Conservation (phyloP, 805 yeast species). For the Candida ficus region DNA sequence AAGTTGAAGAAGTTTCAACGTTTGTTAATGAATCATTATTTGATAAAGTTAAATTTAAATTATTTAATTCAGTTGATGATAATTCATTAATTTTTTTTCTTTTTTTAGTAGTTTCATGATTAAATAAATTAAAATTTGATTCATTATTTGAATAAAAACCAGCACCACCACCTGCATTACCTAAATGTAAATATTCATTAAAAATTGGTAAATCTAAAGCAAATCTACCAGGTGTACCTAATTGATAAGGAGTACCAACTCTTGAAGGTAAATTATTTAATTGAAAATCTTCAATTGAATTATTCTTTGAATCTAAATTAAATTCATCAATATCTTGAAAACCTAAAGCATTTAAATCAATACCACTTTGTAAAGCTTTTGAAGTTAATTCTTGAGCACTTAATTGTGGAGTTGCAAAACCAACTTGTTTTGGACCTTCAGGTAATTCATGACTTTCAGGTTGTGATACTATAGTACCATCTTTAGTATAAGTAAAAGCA, state of each 20-base stretch:
- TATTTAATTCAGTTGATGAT: neutral
- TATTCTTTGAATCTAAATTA: conserved; percentile 14
- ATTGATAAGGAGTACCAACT: conserved; percentile 14
- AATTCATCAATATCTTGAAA: conserved; percentile 24
- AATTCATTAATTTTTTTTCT: neutral
- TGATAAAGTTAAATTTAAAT: neutral
- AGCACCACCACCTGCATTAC: conserved; percentile 37
- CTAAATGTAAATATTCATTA: conserved; percentile 35
- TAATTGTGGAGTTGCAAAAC: conserved; percentile 78
- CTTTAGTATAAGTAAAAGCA: conserved; percentile 30
- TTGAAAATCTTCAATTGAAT: conserved; percentile 9
- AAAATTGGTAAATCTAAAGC: conserved; percentile 30
- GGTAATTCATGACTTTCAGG: conserved; percentile 14
- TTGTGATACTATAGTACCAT: conserved; percentile 3
- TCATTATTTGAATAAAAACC: conserved; percentile 26
- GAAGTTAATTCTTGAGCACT: conserved; percentile 40
- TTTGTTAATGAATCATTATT: conserved; percentile 2
- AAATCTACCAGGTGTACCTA: conserved; percentile 10
- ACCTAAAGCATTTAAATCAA: conserved; percentile 35
- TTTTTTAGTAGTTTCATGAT: conserved; percentile 8
- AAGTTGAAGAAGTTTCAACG: conserved; percentile 13
- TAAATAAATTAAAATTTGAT: conserved; percentile 16
- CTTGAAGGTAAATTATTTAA: neutral
- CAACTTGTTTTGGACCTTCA: conserved; percentile 64
- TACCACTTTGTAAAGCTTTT: conserved; percentile 29